Evolutionary conservation across 1,284 basidiomycete genomes (phyloP).

Genomic region (Apiotrichum domesticum): DNA sequence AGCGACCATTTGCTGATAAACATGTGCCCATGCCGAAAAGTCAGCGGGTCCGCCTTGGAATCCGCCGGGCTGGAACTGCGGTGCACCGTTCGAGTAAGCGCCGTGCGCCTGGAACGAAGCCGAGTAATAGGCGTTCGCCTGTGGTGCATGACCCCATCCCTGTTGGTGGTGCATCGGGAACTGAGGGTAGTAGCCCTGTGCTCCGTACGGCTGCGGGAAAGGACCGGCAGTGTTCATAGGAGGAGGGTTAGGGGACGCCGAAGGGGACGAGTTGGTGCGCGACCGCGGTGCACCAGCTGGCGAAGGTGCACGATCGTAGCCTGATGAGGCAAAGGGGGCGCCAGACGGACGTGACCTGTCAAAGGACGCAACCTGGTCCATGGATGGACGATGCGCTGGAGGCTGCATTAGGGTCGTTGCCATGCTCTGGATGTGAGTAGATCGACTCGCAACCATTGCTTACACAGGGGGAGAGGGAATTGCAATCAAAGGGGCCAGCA

Average conservation of each 20-base stretch:
- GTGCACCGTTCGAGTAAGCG: slow-evolving; percentile 5
- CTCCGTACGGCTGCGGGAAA: slow-evolving; percentile 16
- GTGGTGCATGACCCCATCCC: not conserved
- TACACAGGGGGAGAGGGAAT: not conserved
- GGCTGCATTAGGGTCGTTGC: slow-evolving; percentile 37
- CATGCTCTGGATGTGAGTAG: slow-evolving; percentile 24
- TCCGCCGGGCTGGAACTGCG: slow-evolving; percentile 21
- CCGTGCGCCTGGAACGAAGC: slow-evolving; percentile 30
- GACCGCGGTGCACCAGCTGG: slow-evolving; percentile 13
- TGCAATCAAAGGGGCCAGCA: not conserved
- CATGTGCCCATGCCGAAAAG: slow-evolving; percentile 43
- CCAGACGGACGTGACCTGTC: slow-evolving; percentile 31
- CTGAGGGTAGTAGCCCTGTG: not conserved
- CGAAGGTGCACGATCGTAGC: slow-evolving; percentile 24
- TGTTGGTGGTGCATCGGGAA: slow-evolving; percentile 5
- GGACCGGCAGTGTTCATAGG: slow-evolving; percentile 13
- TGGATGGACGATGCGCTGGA: slow-evolving; percentile 35
- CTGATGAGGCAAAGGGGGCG: slow-evolving; percentile 18
- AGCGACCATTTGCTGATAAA: slow-evolving; percentile 44
- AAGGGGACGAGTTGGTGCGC: slow-evolving; percentile 18
- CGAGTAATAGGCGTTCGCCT: slow-evolving; percentile 11
- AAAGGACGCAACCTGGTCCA: slow-evolving; percentile 41
- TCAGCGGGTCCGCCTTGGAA: slow-evolving; percentile 27
- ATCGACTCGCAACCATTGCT: not conserved
- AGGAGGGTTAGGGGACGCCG: slow-evolving; percentile 17